phyloP scores from a whole-genome alignment of 2,329 filamentous ascomycete species.

The Dactylellina leptospora region DNA sequence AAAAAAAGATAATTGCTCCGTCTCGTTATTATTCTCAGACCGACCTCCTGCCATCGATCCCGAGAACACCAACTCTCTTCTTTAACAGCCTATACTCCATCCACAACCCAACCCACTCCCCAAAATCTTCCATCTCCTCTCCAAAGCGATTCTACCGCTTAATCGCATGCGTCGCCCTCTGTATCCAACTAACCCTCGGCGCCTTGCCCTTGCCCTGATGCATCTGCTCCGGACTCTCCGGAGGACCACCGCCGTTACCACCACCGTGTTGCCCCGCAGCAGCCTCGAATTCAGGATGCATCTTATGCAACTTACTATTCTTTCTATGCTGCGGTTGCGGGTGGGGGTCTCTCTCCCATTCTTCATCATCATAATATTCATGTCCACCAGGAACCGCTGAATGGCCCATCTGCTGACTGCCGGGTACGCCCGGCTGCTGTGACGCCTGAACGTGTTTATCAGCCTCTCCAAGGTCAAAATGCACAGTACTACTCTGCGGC shows the following conservation, averaged over 20 bases:
- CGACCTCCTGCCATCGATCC: neutral
- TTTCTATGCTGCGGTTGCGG: constrained; percentile 21
- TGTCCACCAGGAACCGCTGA: constrained; percentile 3
- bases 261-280: neutral
- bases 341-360: constrained; percentile 30
- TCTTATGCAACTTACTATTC: constrained; percentile 28
- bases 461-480: constrained; percentile 46
- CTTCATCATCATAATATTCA: constrained; percentile 40
- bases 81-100: constrained; percentile 19
- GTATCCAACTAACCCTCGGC: constrained; percentile 46
- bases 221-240: constrained; percentile 8
- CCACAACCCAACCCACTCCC: constrained; percentile 14
- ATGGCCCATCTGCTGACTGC: neutral
- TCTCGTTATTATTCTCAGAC: neutral
- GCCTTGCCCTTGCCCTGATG: constrained; percentile 27
- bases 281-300: constrained; percentile 40
- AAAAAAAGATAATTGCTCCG: too few species aligned
- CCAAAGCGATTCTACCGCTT: constrained; percentile 58
- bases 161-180: constrained; percentile 33
- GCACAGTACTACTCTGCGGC: constrained; percentile 43
- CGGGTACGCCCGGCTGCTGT: neutral
- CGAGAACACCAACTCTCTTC: neutral
- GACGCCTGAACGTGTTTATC: constrained; percentile 36
- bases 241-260: neutral
- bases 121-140: constrained; percentile 63